Evolutionary conservation across 495 filamentous ascomycete species (phyloP), one percentile per base, ranked within the genome.

Genomic region (Lophiostoma macrostomum): DNA sequence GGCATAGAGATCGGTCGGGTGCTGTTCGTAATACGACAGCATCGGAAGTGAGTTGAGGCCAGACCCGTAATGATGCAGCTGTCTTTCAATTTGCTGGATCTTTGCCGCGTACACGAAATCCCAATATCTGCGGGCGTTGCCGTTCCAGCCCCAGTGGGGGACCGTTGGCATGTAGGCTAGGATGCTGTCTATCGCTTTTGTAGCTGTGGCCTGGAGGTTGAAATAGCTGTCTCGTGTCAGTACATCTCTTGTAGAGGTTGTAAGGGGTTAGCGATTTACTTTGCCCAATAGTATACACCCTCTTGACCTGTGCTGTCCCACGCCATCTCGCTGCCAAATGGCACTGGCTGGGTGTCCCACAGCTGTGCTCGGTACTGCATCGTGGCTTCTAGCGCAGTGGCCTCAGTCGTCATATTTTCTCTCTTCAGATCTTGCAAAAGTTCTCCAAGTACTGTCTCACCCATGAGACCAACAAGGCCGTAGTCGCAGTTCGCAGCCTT

Each of bases 281-380:
- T n/a, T n/a, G 67, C 58, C 77, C 77, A 80, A 53, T 74, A 74
- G 53, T 76, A 80, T 0, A 79, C 74, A 0, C 77, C 77, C 41
- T 80, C 77, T 51, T 80, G 76, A 0, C 74, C 77, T 0, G 76
- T 80, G 3, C 69, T 77, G 50, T 80, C 77, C 77, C 77, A 80
- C 0, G 75, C 72, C 71, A 73, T 72, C 58, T 79, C 77, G 49
- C 75, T 77, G n/a, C 76, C 77, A 49, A 71, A 80, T 0, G 77
- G 77, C 2, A 72, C 72, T 20, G 60, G 60, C 41, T 73, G 57
- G 0, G 60, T 53, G 37, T 69, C 53, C 76, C 77, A 80, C 16
- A 56, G 53, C 3, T 67, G 39, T 4, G 73, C 73, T 1, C 77
- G 68, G 14, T 66, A 65, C 22, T 64, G 66, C 74, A 79, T 75